phyloP scores from a whole-genome alignment of 1,284 basidiomycete species.

The Pyrrhoderma noxium region DNA sequence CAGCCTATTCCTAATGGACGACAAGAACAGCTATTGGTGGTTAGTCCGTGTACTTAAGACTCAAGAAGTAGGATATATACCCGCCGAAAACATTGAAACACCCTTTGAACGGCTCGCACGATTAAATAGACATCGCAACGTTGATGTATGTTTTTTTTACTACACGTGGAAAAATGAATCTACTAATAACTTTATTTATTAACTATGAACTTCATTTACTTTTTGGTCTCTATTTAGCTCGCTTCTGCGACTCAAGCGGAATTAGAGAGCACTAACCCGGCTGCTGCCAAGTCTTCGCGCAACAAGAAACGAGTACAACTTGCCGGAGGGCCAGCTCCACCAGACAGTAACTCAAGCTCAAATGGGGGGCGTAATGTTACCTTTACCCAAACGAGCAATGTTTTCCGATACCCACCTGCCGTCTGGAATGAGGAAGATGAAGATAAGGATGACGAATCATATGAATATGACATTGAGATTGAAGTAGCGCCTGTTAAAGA shows the following conservation, averaged over 20 bases:
- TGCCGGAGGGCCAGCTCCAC: background rate
- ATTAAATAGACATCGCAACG: constrained; percentile 96
- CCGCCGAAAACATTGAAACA: constrained; percentile 98
- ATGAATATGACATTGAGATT: constrained; percentile 64
- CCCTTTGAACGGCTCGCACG: constrained; percentile 94
- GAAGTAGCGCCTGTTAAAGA: constrained; percentile 41
- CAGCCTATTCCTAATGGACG: constrained; percentile 88
- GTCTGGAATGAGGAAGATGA: constrained; percentile 81
- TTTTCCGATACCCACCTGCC: constrained; percentile 69
- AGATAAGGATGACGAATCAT: constrained; percentile 66
- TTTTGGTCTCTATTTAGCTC: no score
- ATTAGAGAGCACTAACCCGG: constrained; percentile 42
- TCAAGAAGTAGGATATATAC: constrained; percentile 99
- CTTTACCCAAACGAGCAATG: constrained; percentile 51
- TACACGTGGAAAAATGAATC: no score
- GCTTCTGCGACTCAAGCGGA: constrained; percentile 70
- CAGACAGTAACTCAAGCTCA: background rate
- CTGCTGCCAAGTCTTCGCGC: constrained; percentile 24
- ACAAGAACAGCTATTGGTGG: constrained; percentile 98
- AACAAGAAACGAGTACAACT: constrained; percentile 20
- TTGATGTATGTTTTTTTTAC: constrained; percentile 63
- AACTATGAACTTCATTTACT: no score
- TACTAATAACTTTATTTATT: no score
- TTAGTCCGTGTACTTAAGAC: constrained; percentile 94
- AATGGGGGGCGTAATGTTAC: constrained; percentile 33